Evolutionary conservation across 176 grass and related monocot species (phyloP), one percentile per base, ranked within the genome.

Genomic region (Pontederia paniculata): DNA sequence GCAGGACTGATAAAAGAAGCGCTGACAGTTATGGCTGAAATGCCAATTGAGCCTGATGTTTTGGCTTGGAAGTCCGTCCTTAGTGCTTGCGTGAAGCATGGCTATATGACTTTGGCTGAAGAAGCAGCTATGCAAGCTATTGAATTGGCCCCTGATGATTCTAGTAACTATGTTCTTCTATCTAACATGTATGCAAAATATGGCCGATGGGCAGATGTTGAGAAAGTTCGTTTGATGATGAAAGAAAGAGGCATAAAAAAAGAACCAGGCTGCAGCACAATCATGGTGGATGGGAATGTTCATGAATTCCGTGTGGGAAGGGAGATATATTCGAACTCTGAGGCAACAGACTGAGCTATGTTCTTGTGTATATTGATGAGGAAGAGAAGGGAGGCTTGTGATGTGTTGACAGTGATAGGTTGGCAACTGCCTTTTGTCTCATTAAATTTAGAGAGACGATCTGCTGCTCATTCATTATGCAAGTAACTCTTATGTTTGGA

Each of bases 131-230:
- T 53, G 16, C 51, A 10, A 20, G 51, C 15, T 8, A 21, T 53
- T 19, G 51, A 53, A 18, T 18, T 21, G 51, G 51, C 51, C 10
- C 51, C 51, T 19, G 17, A 53, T 53, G 51, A 53, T 53, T 53
- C 51, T 53, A 53, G 51, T 18, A 19, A 20, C 17, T 53, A 53
- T 9, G 20, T 10, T 10, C 51, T 53, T 53, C 18, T 53, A 19
- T 53, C 51, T 2, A 53, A 53, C 51, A 53, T 53, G 51, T 53
- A 53, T 53, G 51, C 51, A 53, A 53, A 53, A 16, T 53, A 9
- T 53, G 17, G 51, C 17, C 51, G 18, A 53, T 53, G 51, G 51
- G 51, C 13, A 21, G 51, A 53, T 18, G 51, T 53, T 53, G 51
- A 53, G 51, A 21, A 20, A 53, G 51, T 53, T 9, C 17, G 51